phyloP scores from a whole-genome alignment of 2,329 filamentous ascomycete genomes.

The Fusarium nisikadoi region DNA sequence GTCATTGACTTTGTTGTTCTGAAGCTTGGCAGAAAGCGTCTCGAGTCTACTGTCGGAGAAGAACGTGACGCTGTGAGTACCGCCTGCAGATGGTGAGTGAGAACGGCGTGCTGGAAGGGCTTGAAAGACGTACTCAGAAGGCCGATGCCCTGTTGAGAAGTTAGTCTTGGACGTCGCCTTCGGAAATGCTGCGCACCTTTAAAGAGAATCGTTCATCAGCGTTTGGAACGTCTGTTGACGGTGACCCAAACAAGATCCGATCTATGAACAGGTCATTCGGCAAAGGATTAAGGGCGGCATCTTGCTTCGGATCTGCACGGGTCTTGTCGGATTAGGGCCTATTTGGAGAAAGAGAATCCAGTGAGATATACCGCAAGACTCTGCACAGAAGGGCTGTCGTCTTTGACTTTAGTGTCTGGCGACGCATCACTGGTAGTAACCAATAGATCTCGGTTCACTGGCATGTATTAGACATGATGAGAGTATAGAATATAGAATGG shows the following conservation, averaged over 20 bases:
- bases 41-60: constrained; percentile 38
- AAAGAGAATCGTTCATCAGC: constrained; percentile 20
- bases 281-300: not conserved
- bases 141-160: constrained; percentile 26
- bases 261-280: constrained; percentile 27
- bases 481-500: not conserved
- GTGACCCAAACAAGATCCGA: constrained; percentile 10
- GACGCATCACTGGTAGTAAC: rapidly evolving
- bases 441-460: constrained; percentile 24
- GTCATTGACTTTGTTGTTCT: constrained; percentile 37
- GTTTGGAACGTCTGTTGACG: not conserved
- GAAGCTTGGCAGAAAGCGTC: constrained; percentile 30
- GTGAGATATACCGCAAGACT: not conserved
- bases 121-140: constrained; percentile 19
- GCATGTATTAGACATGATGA: not conserved
- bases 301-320: not conserved
- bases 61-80: constrained; percentile 37
- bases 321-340: not conserved
- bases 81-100: constrained; percentile 1
- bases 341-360: rapidly evolving
- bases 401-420: rapidly evolving
- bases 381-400: not conserved
- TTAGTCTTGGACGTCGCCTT: not conserved
- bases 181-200: constrained; percentile 1
- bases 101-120: too few relatives aligned